Evolutionary conservation across 164 flowering plant genomes (phyloP).

Genomic region (Taxillus chinensis): DNA sequence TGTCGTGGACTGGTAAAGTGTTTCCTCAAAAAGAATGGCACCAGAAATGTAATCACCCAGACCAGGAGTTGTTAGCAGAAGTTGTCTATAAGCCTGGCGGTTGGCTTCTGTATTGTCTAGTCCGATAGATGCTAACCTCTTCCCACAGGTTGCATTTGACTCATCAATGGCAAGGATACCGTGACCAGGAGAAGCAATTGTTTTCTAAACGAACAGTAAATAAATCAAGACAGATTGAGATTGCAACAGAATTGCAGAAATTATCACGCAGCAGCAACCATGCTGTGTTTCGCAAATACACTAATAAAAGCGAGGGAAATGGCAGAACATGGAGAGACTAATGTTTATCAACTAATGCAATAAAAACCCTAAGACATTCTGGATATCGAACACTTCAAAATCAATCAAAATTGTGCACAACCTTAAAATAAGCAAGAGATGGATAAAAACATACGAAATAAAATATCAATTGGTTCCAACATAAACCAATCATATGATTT

Average conservation of each 20-base stretch:
- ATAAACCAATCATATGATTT: too few relatives aligned
- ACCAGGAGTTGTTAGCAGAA: slow-evolving; percentile 73
- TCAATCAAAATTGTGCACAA: too few relatives aligned
- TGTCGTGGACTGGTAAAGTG: slow-evolving; percentile 81
- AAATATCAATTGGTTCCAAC: too few relatives aligned
- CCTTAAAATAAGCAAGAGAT: too few relatives aligned
- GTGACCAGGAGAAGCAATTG: slow-evolving; percentile 73
- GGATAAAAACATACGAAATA: too few relatives aligned
- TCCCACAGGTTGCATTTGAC: slow-evolving; percentile 81
- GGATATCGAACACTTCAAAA: too few relatives aligned
- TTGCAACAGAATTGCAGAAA: neutral
- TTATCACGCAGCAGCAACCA: too few relatives aligned
- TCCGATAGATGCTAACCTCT: slow-evolving; percentile 69
- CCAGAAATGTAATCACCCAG: slow-evolving; percentile 83
- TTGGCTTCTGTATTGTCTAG: slow-evolving; percentile 76
- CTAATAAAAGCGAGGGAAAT: too few relatives aligned
- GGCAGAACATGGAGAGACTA: too few relatives aligned
- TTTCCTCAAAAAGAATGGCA: slow-evolving; percentile 83
- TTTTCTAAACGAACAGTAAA: slow-evolving; percentile 36
- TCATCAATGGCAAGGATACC: slow-evolving; percentile 90
- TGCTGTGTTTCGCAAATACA: too few relatives aligned
- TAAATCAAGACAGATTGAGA: slow-evolving; percentile 1
- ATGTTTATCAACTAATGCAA: too few relatives aligned
- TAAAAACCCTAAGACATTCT: too few relatives aligned
- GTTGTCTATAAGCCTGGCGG: slow-evolving; percentile 73